Base-by-base conservation (phyloP, 352 stramenopile genomes). In the Lagenidium giganteum region DNA sequence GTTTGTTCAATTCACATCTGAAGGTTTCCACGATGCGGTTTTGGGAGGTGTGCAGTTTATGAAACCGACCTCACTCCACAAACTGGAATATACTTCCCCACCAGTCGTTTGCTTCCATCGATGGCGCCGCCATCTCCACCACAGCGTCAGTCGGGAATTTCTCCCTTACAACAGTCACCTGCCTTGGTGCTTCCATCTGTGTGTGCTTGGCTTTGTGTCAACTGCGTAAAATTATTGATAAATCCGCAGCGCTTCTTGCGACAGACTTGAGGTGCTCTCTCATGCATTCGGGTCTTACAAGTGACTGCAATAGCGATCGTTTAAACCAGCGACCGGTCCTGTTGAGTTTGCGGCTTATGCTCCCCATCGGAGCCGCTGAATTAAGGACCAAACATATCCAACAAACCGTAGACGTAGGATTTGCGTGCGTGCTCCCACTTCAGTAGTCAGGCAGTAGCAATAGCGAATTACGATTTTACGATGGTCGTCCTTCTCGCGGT, bases 241-340 rank as follows among this genome's bases (percentile, higher is more conserved):
- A n/a, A n/a, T n/a, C n/a, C 60, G 76, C 76, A 89, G 70, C 83
- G 66, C 70, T 85, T 82, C 79, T 89, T 89, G 76, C 76, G 76
- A 89, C 76, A 82, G 76, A 87, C 70, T 74, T 54, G 76, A 60
- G 51, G 45, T 64, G 52, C 57, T 54, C 36, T 65, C 52, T 57
- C 57, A 59, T 89, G 70, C 76, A 59, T 57, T 57, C 73, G 75
- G 68, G 71, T 87, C 76, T 89, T 89, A 89, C 76, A 87, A 82
- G 67, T 42, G 69, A 83, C 73, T 87, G 76, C 76, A 70, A 89
- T 64, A 89, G 76, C 37, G 61, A 89, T 47, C 67, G 76, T 89
- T 89, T 83, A 83, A 74, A 85, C 69, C 59, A 89, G 76, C 76
- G 69, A 58, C 43, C 66, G 68, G 54, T 87, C 76, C 76, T 67